A percentile compares a stretch with the other conserved stretches of the same genome.
Evolutionary conservation across 1,284 basidiomycete species (phyloP).

Genomic region (Ustilago trichophora): DNA sequence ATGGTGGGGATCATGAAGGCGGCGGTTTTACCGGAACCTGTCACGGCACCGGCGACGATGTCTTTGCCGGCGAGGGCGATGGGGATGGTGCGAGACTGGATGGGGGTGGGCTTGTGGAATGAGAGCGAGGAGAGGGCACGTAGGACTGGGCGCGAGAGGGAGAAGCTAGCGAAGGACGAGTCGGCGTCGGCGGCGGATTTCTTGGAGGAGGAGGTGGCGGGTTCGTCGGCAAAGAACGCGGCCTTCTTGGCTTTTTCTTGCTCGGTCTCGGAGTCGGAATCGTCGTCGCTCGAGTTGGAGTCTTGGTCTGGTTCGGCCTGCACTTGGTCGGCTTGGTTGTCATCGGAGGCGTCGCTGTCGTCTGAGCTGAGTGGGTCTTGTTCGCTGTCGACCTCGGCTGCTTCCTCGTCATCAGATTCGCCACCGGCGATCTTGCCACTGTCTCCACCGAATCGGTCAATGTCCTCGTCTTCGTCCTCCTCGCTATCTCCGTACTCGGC

Average conservation of each 20-base stretch:
- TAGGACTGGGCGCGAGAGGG: slow-evolving; percentile 86
- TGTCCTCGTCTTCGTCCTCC: slow-evolving; percentile 70
- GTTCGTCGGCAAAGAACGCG: slow-evolving; percentile 62
- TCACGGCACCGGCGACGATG: slow-evolving; percentile 97
- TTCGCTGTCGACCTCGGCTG: slow-evolving; percentile 59
- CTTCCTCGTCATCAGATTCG: slow-evolving; percentile 58
- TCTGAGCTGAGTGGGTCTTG: slow-evolving; percentile 35
- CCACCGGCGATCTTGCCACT: slow-evolving; percentile 53
- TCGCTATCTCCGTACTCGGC: slow-evolving; percentile 49
- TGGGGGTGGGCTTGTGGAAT: slow-evolving; percentile 88
- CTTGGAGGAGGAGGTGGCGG: slow-evolving; percentile 9
- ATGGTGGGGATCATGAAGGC: slow-evolving; percentile 99
- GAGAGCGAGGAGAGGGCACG: slow-evolving; percentile 84
- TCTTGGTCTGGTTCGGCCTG: slow-evolving; percentile 15
- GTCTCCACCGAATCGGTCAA: slow-evolving; percentile 57
- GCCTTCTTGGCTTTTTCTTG: slow-evolving; percentile 58
- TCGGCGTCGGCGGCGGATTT: slow-evolving; percentile 28
- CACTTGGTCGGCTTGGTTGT: slow-evolving; percentile 10
- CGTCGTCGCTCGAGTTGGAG: slow-evolving; percentile 34
- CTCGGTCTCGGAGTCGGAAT: slow-evolving; percentile 52
- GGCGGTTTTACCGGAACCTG: slow-evolving; percentile 95
- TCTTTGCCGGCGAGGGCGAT: slow-evolving; percentile 95
- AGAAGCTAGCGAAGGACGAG: slow-evolving; percentile 80
- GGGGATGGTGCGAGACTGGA: slow-evolving; percentile 98
- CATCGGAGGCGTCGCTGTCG: background rate